These are phyloP conservation scores for Colletotrichum ledebouriae DNA, from an alignment of 2,329 filamentous ascomycete genomes.

Conservation along the genomic window DNA sequence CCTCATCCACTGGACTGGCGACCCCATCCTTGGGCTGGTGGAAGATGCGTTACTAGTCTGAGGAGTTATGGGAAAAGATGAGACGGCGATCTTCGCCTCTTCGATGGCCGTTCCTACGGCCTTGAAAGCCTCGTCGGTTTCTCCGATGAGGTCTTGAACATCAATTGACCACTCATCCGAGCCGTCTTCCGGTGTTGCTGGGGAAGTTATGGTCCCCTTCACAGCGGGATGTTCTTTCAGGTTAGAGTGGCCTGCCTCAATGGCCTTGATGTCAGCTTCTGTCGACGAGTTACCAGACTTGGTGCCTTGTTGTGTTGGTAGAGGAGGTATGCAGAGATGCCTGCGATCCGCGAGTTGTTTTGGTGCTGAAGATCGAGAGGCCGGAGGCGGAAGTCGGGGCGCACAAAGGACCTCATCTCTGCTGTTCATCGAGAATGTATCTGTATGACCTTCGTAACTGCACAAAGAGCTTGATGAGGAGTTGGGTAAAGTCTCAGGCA, in stretches of 20 bases:
- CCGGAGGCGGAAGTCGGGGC: constrained; percentile 36
- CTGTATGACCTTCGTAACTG: constrained; percentile 56
- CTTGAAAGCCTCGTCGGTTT: constrained; percentile 65
- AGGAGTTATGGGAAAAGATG: constrained; percentile 25
- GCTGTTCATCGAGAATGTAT: constrained; percentile 45
- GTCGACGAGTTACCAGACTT: neutral
- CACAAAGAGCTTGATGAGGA: constrained; percentile 62
- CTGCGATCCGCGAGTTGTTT: constrained; percentile 43
- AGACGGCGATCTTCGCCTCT: constrained; percentile 52
- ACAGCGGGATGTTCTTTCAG: constrained; percentile 23
- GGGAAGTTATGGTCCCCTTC: constrained; percentile 19
- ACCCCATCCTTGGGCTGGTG: constrained; percentile 41
- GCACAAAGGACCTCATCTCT: constrained; percentile 52
- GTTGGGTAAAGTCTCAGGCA: constrained; percentile 54
- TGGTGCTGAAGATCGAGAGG: constrained; percentile 32
- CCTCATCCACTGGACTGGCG: constrained; percentile 31
- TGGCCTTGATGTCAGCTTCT: constrained; percentile 23
- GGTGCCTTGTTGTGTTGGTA: constrained; percentile 10
- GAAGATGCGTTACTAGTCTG: neutral
- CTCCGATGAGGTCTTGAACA: constrained; percentile 60
- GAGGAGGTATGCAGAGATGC: constrained; percentile 37
- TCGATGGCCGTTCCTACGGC: constrained; percentile 58
- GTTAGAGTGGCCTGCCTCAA: constrained; percentile 28
- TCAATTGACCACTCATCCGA: constrained; percentile 51
- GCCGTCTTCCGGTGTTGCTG: constrained; percentile 23